Evolutionary conservation across 495 filamentous ascomycete species (phyloP).

Genomic region (Pseudevernia furfuracea): DNA sequence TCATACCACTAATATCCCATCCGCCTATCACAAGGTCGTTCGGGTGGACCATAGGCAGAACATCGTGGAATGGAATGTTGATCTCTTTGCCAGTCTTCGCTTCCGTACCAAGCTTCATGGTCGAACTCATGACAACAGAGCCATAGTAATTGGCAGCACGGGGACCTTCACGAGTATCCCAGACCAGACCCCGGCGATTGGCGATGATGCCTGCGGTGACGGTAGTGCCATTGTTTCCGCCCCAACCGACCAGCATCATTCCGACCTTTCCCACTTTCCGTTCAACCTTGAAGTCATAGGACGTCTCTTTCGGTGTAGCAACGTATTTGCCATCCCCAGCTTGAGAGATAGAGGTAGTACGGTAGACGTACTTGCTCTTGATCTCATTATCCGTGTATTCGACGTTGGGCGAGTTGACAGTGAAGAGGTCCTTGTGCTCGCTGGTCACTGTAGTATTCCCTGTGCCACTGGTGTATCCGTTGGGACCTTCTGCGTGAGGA

Average conservation of each 20-base stretch:
- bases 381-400: slow-evolving; percentile 82
- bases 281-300: slow-evolving; percentile 96
- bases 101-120: slow-evolving; percentile 90
- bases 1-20: slow-evolving; percentile 92
- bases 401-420: slow-evolving; percentile 87
- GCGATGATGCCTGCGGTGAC: slow-evolving; percentile 96
- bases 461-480: slow-evolving; percentile 66
- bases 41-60: slow-evolving; percentile 95
- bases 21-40: slow-evolving; percentile 93
- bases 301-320: slow-evolving; percentile 77
- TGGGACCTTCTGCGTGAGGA: slow-evolving; percentile 76
- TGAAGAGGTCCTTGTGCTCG: slow-evolving; percentile 56
- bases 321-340: slow-evolving; percentile 69
- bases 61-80: slow-evolving; percentile 90
- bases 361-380: slow-evolving; percentile 92
- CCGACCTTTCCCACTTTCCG: slow-evolving; percentile 89
- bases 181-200: slow-evolving; percentile 76
- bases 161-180: slow-evolving; percentile 87
- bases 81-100: slow-evolving; percentile 78
- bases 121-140: slow-evolving; percentile 92
- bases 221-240: slow-evolving; percentile 96
- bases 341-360: slow-evolving; percentile 74
- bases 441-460: slow-evolving; percentile 37
- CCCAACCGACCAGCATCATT: slow-evolving; percentile 96
- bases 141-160: slow-evolving; percentile 93